These are phyloP conservation scores for Mycosarcoma mackinlayi DNA, from an alignment of 1,284 basidiomycete species.

Conservation along the genomic window DNA sequence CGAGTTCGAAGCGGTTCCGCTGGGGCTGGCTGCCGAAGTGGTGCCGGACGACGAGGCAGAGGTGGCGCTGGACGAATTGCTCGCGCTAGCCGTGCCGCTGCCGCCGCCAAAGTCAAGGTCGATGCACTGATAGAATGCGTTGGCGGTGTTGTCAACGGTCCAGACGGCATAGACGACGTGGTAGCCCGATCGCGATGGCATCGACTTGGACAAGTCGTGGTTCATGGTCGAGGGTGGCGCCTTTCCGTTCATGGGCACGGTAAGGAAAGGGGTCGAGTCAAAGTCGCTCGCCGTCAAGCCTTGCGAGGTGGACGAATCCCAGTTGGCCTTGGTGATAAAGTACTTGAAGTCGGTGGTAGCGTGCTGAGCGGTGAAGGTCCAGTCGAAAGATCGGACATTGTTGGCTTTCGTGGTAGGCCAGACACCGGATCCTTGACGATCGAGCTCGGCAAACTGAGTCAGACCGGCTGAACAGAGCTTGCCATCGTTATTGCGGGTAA, in stretches of 20 bases:
- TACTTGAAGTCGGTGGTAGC: conserved; percentile 54
- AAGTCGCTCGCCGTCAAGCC: conserved; percentile 32
- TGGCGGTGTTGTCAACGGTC: conserved; percentile 47
- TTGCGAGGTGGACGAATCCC: conserved; percentile 21
- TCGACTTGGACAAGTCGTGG: conserved; percentile 25
- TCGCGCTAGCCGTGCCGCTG: neutral
- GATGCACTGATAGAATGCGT: conserved; percentile 51
- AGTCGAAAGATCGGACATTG: conserved; percentile 31
- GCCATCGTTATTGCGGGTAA: conserved; percentile 26
- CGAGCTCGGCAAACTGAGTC: conserved; percentile 35
- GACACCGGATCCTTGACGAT: conserved; percentile 24
- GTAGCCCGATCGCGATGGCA: conserved; percentile 37
- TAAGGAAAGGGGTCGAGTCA: conserved; percentile 39
- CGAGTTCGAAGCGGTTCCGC: neutral
- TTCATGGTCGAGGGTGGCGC: conserved; percentile 16
- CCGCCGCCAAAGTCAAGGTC: conserved; percentile 47
- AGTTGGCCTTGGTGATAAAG: conserved; percentile 41
- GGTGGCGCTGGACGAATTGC: conserved; percentile 6
- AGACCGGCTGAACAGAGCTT: conserved; percentile 51
- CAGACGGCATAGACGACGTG: conserved; percentile 50
- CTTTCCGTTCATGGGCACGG: conserved; percentile 37
- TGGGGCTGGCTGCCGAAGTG: neutral
- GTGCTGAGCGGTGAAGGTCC: conserved; percentile 49
- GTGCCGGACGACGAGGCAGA: neutral
- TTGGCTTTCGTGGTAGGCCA: conserved; percentile 35